Evolutionary conservation across 768 basidiomycete genomes (phyloP), one percentile per base, ranked within the genome.

Genomic region (Hericium rajendrae): DNA sequence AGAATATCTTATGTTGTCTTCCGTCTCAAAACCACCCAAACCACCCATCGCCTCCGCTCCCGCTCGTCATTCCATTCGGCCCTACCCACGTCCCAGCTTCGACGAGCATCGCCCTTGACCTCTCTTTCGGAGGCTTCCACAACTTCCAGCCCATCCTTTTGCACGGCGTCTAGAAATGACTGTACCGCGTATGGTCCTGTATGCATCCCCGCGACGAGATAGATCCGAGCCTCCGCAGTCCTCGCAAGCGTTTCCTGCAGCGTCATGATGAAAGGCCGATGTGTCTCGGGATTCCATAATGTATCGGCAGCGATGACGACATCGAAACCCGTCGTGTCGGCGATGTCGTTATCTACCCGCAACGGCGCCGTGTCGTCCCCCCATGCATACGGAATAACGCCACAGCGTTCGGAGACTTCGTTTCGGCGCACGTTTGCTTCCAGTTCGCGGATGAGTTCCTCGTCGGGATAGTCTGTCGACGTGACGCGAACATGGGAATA

Each of bases 131-230:
- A 51, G 6, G 74, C 70, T 38, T 67, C 72, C 26, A 78, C 76
- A 8, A 82, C 58, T 6, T 70, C 69, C 41, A 89, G 74, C 4
- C 77, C 82, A 54, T 65, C 70, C 8, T 59, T 60, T 4, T 61
- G 56, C 18, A 73, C 74, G 10, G 65, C 65, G 11, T 69, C 64
- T 43, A 89, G 63, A 68, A 88, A 88, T 6, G 81, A 71, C 54
- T 83, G 76, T 32, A 91, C 75, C 1, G 86, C 83, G 64, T 87
- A 89, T 51, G 85, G 73, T 3, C 87, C 89, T 0, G 88, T 90
- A 62, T 91, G 88, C 53, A 91, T 63, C 0, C 88, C 88, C 2
- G 84, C 85, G 8, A 90, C 76, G n/a, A 90, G 65, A 64, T 88
- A 77, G 51, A 81, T 65, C 10, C 85, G 78, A 32, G 87, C 72